A percentile compares a stretch with the other conserved stretches of the same genome.
phyloP scores from a whole-genome alignment of 2,329 filamentous ascomycete species.

The Elsinoe perseae region DNA sequence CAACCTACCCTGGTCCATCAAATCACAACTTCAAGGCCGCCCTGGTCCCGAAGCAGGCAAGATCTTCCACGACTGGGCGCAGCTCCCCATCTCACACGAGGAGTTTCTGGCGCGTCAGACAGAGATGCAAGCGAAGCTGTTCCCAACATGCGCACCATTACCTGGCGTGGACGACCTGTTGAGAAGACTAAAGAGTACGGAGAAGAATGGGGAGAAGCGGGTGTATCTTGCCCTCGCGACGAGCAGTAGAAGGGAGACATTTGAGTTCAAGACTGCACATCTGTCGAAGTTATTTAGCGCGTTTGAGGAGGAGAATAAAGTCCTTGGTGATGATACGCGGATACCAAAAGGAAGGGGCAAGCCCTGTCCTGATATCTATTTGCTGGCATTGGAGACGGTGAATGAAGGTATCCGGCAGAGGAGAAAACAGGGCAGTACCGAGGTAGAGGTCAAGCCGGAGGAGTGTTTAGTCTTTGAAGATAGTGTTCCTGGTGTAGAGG shows the following conservation, averaged over 20 bases:
- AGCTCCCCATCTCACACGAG: constrained; percentile 66
- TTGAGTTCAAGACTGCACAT: constrained; percentile 63
- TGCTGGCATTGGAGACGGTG: constrained; percentile 75
- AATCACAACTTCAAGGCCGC: constrained; percentile 73
- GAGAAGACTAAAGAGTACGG: constrained; percentile 46
- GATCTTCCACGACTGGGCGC: constrained; percentile 72
- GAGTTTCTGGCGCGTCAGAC: constrained; percentile 57
- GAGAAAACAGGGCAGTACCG: constrained; percentile 22
- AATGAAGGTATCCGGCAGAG: constrained; percentile 56
- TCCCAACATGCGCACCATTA: constrained; percentile 66
- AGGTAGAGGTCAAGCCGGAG: constrained; percentile 46
- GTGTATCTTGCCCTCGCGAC: constrained; percentile 83
- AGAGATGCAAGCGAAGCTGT: constrained; percentile 61
- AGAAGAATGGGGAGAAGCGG: constrained; percentile 30
- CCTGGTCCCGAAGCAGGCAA: constrained; percentile 50
- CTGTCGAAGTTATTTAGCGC: constrained; percentile 44
- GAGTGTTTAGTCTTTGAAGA: constrained; percentile 41
- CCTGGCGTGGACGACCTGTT: constrained; percentile 70
- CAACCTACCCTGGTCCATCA: constrained; percentile 82
- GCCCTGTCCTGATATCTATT: constrained; percentile 88
- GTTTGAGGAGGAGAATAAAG: constrained; percentile 62
- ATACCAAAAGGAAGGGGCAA: constrained; percentile 79
- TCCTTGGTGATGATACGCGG: constrained; percentile 77
- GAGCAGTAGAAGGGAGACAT: constrained; percentile 65
- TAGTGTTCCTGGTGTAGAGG: constrained; percentile 84